Evolutionary conservation across 805 yeast genomes (phyloP).

Genomic region (Metschnikowia drakensbergensis): DNA sequence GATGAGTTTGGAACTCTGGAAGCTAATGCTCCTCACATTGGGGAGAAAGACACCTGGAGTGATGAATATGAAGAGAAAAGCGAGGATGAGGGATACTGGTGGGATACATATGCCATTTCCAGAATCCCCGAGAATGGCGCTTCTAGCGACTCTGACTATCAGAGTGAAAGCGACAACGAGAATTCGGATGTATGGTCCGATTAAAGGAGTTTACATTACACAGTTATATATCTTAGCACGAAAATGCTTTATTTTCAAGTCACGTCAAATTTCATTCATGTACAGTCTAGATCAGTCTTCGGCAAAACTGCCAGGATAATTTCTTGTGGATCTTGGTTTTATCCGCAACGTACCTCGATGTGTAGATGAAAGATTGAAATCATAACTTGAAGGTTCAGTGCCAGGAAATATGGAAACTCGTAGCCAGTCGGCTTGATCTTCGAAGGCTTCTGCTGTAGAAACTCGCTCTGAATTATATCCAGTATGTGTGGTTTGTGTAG

Average conservation of each 20-base stretch:
- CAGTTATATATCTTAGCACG: too few relatives aligned
- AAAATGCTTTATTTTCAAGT: neutral
- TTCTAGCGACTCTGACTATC: neutral
- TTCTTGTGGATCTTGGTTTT: neutral
- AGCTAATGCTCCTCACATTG: neutral
- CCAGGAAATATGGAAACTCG: neutral
- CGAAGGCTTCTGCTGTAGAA: neutral
- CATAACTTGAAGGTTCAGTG: neutral
- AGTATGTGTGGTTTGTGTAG: neutral
- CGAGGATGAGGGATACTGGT: conserved; percentile 3
- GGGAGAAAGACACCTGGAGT: conserved; percentile 3
- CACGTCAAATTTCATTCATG: neutral
- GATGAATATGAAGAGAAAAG: conserved; percentile 1
- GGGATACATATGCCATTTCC: neutral
- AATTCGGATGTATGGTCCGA: neutral
- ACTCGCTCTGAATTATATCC: neutral
- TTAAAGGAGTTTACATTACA: neutral
- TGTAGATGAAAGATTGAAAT: neutral
- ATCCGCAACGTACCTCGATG: conserved; percentile 1
- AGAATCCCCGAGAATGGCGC: neutral
- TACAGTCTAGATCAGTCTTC: neutral
- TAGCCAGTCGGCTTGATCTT: neutral
- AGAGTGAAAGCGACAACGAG: neutral
- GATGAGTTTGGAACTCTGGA: conserved; percentile 1
- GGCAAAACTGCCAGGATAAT: neutral